Conservation (phyloP, 2,329 filamentous ascomycete species). For the Claviceps quebecensis region DNA sequence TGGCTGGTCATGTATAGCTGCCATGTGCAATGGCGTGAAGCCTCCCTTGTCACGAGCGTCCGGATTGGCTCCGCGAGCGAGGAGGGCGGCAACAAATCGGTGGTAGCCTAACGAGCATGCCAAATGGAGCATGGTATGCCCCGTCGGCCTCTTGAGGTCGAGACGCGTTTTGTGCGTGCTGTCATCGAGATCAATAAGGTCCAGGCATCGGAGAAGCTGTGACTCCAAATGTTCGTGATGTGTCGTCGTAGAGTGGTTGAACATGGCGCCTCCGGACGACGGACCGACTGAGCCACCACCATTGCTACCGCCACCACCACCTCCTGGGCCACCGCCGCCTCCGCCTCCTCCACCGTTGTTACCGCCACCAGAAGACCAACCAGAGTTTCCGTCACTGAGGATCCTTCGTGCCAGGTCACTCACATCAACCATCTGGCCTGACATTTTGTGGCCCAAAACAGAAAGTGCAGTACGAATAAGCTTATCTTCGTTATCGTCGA, state of each 20-base stretch:
- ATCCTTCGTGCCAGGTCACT: conserved; percentile 48
- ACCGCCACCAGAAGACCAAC: conserved; percentile 28
- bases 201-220: conserved; percentile 58
- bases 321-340: conserved; percentile 7
- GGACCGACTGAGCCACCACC: conserved; percentile 19
- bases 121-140: conserved; percentile 70
- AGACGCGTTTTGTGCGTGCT: conserved; percentile 52
- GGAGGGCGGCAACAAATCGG: conserved; percentile 60
- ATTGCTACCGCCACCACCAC: conserved; percentile 8
- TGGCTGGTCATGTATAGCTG: conserved; percentile 59
- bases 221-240: conserved; percentile 44
- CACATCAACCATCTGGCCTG: conserved; percentile 46
- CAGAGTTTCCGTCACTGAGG: conserved; percentile 32
- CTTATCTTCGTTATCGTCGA: conserved; percentile 55
- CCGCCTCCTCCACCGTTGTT: not conserved
- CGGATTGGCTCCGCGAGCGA: conserved; percentile 65
- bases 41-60: conserved; percentile 64
- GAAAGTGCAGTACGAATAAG: conserved; percentile 54
- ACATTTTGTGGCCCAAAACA: conserved; percentile 50
- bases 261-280: conserved; percentile 30
- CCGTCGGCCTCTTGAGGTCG: conserved; percentile 50
- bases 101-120: conserved; percentile 63
- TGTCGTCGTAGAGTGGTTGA: conserved; percentile 22
- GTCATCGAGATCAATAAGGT: conserved; percentile 66
- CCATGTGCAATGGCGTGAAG: conserved; percentile 71